These are phyloP conservation scores for Pelargonium citronellum DNA, from an alignment of 441 rosid species.

Conservation along the genomic window DNA sequence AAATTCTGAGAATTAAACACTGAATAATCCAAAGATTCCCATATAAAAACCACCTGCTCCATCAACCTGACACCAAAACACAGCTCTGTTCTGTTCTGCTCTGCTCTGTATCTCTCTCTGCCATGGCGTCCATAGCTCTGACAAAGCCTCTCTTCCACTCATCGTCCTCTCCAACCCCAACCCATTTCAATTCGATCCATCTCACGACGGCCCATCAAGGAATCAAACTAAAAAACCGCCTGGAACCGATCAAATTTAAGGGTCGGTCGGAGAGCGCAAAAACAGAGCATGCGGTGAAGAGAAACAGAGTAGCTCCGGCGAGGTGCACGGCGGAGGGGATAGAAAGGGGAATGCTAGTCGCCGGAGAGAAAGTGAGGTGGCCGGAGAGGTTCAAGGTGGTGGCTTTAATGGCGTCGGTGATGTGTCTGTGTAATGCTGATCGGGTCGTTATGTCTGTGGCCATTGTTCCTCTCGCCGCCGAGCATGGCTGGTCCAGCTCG, in stretches of 20 bases:
- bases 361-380: conserved; percentile 15
- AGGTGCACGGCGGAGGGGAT: conserved; percentile 75
- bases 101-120: background rate
- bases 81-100: too few relatives aligned
- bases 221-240: background rate
- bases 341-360: conserved; percentile 41
- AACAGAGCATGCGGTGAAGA: conserved; percentile 1
- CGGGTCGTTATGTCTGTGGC: conserved; percentile 94
- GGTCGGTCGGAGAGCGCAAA: conserved; percentile 6
- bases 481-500: conserved; percentile 76
- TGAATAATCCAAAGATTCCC: too few relatives aligned
- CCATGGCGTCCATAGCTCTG: conserved; percentile 34
- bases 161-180: conserved; percentile 21
- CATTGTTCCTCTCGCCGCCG: conserved; percentile 77
- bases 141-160: conserved; percentile 21
- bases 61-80: too few relatives aligned
- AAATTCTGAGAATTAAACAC: too few relatives aligned
- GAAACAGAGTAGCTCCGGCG: conserved; percentile 21
- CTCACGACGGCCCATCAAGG: conserved; percentile 26
- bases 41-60: background rate
- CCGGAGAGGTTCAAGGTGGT: conserved; percentile 86
- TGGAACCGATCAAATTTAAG: conserved; percentile 23
- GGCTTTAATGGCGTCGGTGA: conserved; percentile 61
- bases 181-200: conserved; percentile 21
- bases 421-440: conserved; percentile 94